These are phyloP conservation scores for Basipetospora chlamydospora DNA, from an alignment of 2,329 filamentous ascomycete genomes.

Conservation along the genomic window DNA sequence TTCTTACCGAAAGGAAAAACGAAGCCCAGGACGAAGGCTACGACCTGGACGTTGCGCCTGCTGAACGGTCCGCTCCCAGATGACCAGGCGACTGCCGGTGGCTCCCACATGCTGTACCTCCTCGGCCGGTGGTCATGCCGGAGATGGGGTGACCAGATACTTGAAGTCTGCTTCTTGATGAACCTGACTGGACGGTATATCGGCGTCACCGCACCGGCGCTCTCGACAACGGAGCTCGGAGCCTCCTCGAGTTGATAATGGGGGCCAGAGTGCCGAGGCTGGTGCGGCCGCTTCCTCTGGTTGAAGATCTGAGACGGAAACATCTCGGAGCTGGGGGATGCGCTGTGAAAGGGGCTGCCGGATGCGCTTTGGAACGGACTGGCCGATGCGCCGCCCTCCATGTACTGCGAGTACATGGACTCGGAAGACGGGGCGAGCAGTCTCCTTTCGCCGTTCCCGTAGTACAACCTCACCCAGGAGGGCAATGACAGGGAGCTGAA, in stretches of 20 bases:
- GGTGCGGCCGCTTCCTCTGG: constrained; percentile 16
- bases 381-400: too few species aligned
- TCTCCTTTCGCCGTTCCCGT: constrained; percentile 48
- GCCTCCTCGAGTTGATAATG: background rate
- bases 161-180: constrained; percentile 28
- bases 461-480: constrained; percentile 52
- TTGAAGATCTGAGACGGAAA: constrained; percentile 21
- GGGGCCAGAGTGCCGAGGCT: background rate
- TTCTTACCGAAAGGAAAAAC: constrained; percentile 59
- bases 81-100: constrained; percentile 55
- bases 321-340: constrained; percentile 35
- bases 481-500: constrained; percentile 31
- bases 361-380: too few species aligned
- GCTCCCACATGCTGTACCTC: constrained; percentile 53
- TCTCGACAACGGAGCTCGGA: background rate
- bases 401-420: constrained; percentile 23
- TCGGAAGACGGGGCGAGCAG: constrained; percentile 34
- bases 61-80: constrained; percentile 45
- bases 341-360: constrained; percentile 28
- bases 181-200: too few species aligned
- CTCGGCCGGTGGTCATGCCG: constrained; percentile 45
- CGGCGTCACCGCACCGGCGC: too few species aligned
- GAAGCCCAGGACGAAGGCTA: constrained; percentile 64
- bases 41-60: constrained; percentile 57
- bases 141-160: constrained; percentile 62